Conservation (phyloP, 225 moss, liverwort and hornwort genomes). For the Climacium dendroides region DNA sequence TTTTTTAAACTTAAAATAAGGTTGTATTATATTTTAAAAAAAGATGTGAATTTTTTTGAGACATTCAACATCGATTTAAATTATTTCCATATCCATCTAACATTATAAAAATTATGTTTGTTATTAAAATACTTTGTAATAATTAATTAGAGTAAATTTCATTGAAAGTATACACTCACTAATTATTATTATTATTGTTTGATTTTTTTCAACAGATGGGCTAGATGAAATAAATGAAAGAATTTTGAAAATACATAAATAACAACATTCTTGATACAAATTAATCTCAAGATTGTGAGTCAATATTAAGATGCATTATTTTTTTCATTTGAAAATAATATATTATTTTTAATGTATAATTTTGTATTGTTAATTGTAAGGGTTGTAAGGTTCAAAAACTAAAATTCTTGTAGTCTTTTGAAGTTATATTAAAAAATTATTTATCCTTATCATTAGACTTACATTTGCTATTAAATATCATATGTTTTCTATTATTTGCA, state of each 20-base stretch:
- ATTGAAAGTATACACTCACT: rapidly evolving
- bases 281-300: background rate
- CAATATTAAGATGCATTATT: background rate
- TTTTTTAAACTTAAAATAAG: background rate
- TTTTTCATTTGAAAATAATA: background rate
- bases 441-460: too few species aligned
- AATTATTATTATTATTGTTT: rapidly evolving
- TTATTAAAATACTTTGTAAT: background rate
- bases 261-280: background rate
- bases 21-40: background rate
- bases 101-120: background rate
- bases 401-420: too few species aligned
- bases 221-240: background rate
- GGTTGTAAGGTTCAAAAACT: rapidly evolving
- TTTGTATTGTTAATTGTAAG: background rate
- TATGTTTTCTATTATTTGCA: too few species aligned
- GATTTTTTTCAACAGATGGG: background rate
- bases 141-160: background rate
- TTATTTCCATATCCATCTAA: rapidly evolving
- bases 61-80: background rate
- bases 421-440: too few species aligned
- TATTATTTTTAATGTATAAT: too few species aligned
- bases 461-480: too few species aligned
- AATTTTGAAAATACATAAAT: background rate
- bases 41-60: too few species aligned